Percentiles rank a stretch among this genome's conserved stretches.
Conservation (phyloP, 495 filamentous ascomycete genomes). For the Pyrenopolyporus hunteri region DNA sequence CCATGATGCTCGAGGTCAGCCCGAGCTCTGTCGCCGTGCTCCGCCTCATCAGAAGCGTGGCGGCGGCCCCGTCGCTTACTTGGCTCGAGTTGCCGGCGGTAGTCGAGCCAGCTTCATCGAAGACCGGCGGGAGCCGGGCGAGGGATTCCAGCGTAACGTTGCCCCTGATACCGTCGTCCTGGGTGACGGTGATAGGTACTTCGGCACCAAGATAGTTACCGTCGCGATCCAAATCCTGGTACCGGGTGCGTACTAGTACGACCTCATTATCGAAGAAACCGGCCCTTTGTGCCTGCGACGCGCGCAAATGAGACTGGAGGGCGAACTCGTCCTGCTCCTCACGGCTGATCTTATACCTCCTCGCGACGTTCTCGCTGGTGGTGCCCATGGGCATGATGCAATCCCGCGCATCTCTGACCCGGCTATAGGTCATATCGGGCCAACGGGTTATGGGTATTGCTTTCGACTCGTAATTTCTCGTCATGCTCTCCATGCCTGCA, state of each 20-base stretch:
- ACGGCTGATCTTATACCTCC: slow-evolving; percentile 73
- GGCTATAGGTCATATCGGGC: slow-evolving; percentile 68
- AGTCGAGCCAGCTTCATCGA: slow-evolving; percentile 70
- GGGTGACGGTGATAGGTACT: slow-evolving; percentile 61
- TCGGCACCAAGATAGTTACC: slow-evolving; percentile 60
- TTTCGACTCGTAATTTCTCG: slow-evolving; percentile 78
- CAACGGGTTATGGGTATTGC: slow-evolving; percentile 86
- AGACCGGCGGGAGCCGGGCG: slow-evolving; percentile 82
- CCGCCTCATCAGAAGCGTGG: slow-evolving; percentile 80
- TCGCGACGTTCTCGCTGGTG: slow-evolving; percentile 90
- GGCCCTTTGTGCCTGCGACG: slow-evolving; percentile 66
- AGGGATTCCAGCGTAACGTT: slow-evolving; percentile 71
- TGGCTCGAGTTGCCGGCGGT: slow-evolving; percentile 90
- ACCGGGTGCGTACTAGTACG: slow-evolving; percentile 70
- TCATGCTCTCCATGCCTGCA: slow-evolving; percentile 95
- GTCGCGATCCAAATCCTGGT: slow-evolving; percentile 67
- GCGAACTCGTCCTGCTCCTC: slow-evolving; percentile 85
- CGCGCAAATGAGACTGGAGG: slow-evolving; percentile 72
- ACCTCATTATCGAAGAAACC: slow-evolving; percentile 82
- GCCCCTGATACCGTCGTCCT: slow-evolving; percentile 83
- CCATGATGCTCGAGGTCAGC: slow-evolving; percentile 70
- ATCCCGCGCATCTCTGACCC: slow-evolving; percentile 73
- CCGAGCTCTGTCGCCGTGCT: slow-evolving; percentile 79
- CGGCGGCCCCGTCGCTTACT: slow-evolving; percentile 86
- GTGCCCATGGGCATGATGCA: slow-evolving; percentile 95